These are phyloP conservation scores for Trypanosoma lewisi DNA, from an alignment of 208 protist genomes.

Conservation along the genomic window DNA sequence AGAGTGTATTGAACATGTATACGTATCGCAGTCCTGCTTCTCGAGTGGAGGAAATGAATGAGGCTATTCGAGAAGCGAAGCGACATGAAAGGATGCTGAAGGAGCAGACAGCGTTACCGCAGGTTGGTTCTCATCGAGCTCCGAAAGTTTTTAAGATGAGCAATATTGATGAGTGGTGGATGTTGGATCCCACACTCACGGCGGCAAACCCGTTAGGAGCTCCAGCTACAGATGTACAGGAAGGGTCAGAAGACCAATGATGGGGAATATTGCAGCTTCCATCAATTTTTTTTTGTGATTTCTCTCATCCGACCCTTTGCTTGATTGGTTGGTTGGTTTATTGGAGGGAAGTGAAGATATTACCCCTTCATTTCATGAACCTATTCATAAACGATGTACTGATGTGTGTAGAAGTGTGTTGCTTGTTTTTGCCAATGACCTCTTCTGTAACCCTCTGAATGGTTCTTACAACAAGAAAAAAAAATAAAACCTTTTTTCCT, in stretches of 20 bases:
- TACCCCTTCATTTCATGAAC: too few species aligned
- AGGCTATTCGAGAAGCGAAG: slow-evolving; percentile 19
- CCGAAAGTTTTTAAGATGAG: slow-evolving; percentile 77
- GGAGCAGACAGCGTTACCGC: slow-evolving; percentile 24
- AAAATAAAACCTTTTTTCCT: too few species aligned
- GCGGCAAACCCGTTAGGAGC: slow-evolving; percentile 13
- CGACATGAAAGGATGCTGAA: slow-evolving; percentile 23
- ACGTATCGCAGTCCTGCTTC: slow-evolving; percentile 45
- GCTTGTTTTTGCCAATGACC: too few species aligned
- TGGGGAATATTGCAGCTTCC: neutral
- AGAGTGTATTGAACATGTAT: slow-evolving; percentile 9
- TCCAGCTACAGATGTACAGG: neutral
- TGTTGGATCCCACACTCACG: slow-evolving; percentile 43
- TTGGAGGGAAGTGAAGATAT: too few species aligned
- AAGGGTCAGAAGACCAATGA: neutral
- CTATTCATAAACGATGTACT: too few species aligned
- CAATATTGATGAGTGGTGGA: slow-evolving; percentile 79
- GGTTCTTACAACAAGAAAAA: too few species aligned
- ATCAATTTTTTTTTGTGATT: slow-evolving; percentile 4
- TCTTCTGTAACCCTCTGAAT: too few species aligned
- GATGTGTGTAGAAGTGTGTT: too few species aligned
- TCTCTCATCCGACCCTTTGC: neutral
- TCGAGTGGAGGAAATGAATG: slow-evolving; percentile 37
- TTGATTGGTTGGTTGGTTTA: too few species aligned
- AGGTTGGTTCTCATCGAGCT: slow-evolving; percentile 21